Conservation (phyloP, 129 eudicot species). For the Rutidosis leptorrhynchoides region DNA sequence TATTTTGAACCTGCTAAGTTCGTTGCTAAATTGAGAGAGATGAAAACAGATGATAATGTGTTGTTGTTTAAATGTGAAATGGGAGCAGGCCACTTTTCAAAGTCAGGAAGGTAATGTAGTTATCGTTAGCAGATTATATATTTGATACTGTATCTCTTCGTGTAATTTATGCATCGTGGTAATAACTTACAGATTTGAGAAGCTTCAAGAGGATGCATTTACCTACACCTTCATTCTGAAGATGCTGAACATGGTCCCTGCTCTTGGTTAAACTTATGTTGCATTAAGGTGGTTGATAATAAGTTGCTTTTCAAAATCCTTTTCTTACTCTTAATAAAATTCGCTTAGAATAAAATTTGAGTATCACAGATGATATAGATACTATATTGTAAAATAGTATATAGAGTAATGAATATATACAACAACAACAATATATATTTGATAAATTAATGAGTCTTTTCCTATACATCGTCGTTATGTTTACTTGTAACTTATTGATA, state of each 20-base stretch:
- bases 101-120: constrained; percentile 77
- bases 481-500: no score
- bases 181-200: constrained; percentile 58
- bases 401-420: no score
- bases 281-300: neutral
- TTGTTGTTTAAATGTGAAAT: constrained; percentile 85
- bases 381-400: no score
- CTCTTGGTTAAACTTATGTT: constrained; percentile 17
- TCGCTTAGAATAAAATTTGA: no score
- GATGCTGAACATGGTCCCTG: constrained; percentile 68
- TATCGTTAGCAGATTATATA: neutral
- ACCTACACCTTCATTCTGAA: constrained; percentile 72
- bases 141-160: neutral
- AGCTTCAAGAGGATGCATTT: constrained; percentile 89
- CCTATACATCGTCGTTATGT: no score
- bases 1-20: constrained; percentile 96
- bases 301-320: neutral
- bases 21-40: constrained; percentile 88
- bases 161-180: constrained; percentile 1
- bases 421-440: no score
- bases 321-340: neutral
- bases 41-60: constrained; percentile 73
- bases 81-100: constrained; percentile 97
- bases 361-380: no score
- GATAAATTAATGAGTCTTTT: no score